phyloP scores from a whole-genome alignment of 2,329 filamentous ascomycete species.

The Alternaria postmessia region DNA sequence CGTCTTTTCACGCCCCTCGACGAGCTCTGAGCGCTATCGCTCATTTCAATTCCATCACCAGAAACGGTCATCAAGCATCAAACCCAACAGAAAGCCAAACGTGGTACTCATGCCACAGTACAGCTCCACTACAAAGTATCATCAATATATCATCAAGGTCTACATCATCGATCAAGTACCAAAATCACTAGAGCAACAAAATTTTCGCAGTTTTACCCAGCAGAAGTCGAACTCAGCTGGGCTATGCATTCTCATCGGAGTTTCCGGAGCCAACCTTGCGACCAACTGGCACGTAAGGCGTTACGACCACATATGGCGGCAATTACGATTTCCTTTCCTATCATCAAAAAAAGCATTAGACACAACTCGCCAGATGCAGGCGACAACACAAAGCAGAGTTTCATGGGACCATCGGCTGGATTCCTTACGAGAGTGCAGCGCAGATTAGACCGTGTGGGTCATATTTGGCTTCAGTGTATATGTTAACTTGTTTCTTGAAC shows the following conservation, averaged over 20 bases:
- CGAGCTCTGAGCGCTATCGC: constrained; percentile 17
- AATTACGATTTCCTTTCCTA: constrained; percentile 31
- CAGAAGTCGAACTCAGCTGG: constrained; percentile 22
- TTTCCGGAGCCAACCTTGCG: constrained; percentile 29
- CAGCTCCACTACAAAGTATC: constrained; percentile 28
- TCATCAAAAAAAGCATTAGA: constrained; percentile 49
- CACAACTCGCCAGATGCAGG: constrained; percentile 40
- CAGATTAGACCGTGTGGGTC: constrained; percentile 33
- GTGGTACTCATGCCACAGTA: constrained; percentile 9
- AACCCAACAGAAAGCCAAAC: constrained; percentile 5
- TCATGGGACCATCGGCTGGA: constrained; percentile 29
- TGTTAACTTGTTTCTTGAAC: constrained; percentile 15
- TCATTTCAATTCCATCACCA: constrained; percentile 6
- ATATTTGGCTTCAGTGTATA: constrained; percentile 27
- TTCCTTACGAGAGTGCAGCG: constrained; percentile 20
- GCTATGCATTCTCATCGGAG: constrained; percentile 43
- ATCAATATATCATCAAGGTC: constrained; percentile 33
- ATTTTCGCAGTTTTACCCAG: constrained; percentile 22
- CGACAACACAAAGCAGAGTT: constrained; percentile 21
- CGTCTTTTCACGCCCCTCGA: constrained; percentile 70
- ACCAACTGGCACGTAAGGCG: constrained; percentile 19
- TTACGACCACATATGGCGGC: constrained; percentile 31
- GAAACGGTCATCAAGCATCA: constrained; percentile 8
- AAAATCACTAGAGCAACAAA: constrained; percentile 20
- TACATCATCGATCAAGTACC: constrained; percentile 17